phyloP scores from a whole-genome alignment of 169 alveolate species.

The Eimeria falciformis region DNA sequence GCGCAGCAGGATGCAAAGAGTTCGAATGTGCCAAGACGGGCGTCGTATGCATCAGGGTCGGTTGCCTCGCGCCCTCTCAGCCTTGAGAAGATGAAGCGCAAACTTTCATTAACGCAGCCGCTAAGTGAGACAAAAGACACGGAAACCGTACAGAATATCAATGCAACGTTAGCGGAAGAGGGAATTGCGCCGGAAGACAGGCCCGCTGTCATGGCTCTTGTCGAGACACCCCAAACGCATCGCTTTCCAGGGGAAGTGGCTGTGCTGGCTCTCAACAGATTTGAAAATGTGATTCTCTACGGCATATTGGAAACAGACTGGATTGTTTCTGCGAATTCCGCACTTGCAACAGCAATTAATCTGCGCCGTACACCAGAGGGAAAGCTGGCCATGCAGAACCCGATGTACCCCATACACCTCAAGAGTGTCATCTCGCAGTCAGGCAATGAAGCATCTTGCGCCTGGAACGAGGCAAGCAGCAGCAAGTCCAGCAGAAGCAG shows the following conservation, averaged over 20 bases:
- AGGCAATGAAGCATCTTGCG: neutral
- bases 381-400: conserved; percentile 8
- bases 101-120: no score
- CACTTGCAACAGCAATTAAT: neutral
- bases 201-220: no score
- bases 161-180: no score
- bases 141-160: no score
- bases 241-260: no score
- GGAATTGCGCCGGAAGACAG: no score
- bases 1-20: neutral
- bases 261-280: neutral
- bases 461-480: neutral
- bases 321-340: conserved; percentile 28
- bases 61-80: no score
- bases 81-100: no score
- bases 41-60: no score
- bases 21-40: neutral
- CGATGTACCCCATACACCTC: conserved; percentile 34
- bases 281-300: neutral
- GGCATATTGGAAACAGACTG: conserved; percentile 23
- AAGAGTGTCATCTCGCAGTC: neutral
- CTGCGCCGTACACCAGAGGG: neutral
- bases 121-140: no score
- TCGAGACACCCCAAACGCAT: no score
- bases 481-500: neutral